These are phyloP conservation scores for Neonectria hederae DNA, from an alignment of 2,329 filamentous ascomycete genomes.

Conservation along the genomic window DNA sequence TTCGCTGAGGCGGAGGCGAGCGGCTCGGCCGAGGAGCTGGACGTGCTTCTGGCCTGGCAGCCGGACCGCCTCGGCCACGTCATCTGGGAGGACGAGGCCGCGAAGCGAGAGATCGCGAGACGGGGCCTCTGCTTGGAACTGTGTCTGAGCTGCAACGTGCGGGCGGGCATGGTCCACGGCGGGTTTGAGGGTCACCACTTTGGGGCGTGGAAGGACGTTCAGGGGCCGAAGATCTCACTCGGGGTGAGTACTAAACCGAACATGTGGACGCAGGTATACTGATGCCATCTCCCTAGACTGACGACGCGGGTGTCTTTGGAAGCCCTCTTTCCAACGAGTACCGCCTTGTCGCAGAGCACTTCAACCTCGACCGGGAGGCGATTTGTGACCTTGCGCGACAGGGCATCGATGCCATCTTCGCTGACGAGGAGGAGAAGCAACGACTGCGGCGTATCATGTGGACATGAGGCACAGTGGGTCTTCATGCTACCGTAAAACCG, in stretches of 20 bases:
- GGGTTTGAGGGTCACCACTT: conserved; percentile 79
- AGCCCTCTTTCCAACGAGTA: conserved; percentile 83
- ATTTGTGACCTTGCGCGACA: conserved; percentile 66
- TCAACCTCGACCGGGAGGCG: conserved; percentile 60
- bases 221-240: conserved; percentile 69
- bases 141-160: conserved; percentile 84
- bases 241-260: conserved; percentile 65
- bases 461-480: conserved; percentile 32
- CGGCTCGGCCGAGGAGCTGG: conserved; percentile 67
- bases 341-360: conserved; percentile 75
- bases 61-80: conserved; percentile 81
- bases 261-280: conserved; percentile 6
- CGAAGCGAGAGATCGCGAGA: conserved; percentile 63
- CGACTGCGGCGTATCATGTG: conserved; percentile 64
- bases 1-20: conserved; percentile 76
- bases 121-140: conserved; percentile 74
- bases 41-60: conserved; percentile 69
- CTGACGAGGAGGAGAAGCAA: conserved; percentile 67
- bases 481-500: not conserved
- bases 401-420: conserved; percentile 74
- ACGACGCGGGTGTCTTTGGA: conserved; percentile 84
- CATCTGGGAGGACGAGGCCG: conserved; percentile 72
- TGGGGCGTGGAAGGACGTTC: conserved; percentile 72
- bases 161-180: conserved; percentile 75
- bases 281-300: conserved; percentile 64